A percentile compares a stretch with the other conserved stretches of the same genome.
phyloP scores from a whole-genome alignment of 202 grass and related monocot genomes.

The Schoenoplectus tabernaemontani region DNA sequence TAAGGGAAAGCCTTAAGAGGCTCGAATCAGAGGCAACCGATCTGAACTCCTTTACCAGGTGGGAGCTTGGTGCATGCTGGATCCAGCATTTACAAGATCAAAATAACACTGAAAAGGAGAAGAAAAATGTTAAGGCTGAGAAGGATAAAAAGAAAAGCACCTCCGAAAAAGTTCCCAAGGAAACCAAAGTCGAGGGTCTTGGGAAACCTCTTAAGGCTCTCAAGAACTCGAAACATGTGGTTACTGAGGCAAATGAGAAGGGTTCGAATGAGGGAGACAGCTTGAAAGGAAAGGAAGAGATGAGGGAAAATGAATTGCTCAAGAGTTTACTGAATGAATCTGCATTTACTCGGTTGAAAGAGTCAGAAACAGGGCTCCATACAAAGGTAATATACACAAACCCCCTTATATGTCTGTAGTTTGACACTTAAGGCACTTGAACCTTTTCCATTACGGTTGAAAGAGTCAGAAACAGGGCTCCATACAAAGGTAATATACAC shows the following conservation, averaged over 20 bases:
- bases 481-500: slow-evolving; percentile 63
- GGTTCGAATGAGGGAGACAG: slow-evolving; percentile 38
- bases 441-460: too few relatives aligned
- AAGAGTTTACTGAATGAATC: slow-evolving; percentile 65
- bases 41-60: slow-evolving; percentile 66
- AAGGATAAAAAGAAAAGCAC: slow-evolving; percentile 75
- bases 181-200: slow-evolving; percentile 79
- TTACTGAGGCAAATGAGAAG: slow-evolving; percentile 41
- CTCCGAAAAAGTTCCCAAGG: slow-evolving; percentile 48
- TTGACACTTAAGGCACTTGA: too few relatives aligned
- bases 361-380: slow-evolving; percentile 88
- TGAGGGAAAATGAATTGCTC: slow-evolving; percentile 53
- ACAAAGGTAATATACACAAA: slow-evolving; percentile 49
- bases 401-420: not conserved
- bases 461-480: slow-evolving; percentile 89
- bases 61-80: slow-evolving; percentile 99
- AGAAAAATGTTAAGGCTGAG: slow-evolving; percentile 54
- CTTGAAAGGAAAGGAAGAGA: slow-evolving; percentile 22
- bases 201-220: slow-evolving; percentile 96
- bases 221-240: slow-evolving; percentile 42
- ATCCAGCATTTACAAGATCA: slow-evolving; percentile 98
- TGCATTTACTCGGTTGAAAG: slow-evolving; percentile 80
- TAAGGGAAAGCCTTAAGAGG: slow-evolving; percentile 62
- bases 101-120: slow-evolving; percentile 85
- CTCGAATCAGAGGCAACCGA: slow-evolving; percentile 55